Evolutionary conservation across 305 asterid genomes (phyloP).

Genomic region (Fraxinus sp.): DNA sequence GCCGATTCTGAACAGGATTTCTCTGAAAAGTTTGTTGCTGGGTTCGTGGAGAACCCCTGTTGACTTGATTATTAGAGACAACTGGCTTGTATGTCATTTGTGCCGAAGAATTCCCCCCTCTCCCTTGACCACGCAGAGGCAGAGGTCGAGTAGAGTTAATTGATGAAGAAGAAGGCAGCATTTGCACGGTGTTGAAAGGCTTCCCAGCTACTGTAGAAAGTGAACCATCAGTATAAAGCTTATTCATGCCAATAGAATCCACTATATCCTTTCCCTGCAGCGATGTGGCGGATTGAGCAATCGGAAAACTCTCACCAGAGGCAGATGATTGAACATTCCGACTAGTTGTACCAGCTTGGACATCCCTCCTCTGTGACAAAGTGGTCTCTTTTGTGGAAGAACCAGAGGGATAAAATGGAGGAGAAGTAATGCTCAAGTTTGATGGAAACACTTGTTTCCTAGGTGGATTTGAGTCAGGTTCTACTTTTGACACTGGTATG

Average conservation of each 20-base stretch:
- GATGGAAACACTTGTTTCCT: slow-evolving; percentile 69
- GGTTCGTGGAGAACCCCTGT: slow-evolving; percentile 49
- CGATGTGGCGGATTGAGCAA: slow-evolving; percentile 40
- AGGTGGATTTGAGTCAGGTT: slow-evolving; percentile 45
- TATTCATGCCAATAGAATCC: slow-evolving; percentile 59
- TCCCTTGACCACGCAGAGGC: slow-evolving; percentile 63
- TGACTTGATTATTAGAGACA: slow-evolving; percentile 53
- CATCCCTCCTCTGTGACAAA: slow-evolving; percentile 50
- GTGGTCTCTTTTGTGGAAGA: slow-evolving; percentile 62
- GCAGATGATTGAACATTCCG: slow-evolving; percentile 47
- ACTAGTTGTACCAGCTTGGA: slow-evolving; percentile 43
- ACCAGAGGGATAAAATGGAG: slow-evolving; percentile 97
- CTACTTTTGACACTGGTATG: slow-evolving; percentile 49
- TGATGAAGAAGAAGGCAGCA: slow-evolving; percentile 48
- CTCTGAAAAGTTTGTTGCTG: slow-evolving; percentile 43
- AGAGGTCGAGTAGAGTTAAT: slow-evolving; percentile 40
- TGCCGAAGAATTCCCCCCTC: slow-evolving; percentile 52
- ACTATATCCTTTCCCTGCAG: slow-evolving; percentile 58
- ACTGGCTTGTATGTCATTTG: slow-evolving; percentile 67
- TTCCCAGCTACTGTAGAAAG: slow-evolving; percentile 51
- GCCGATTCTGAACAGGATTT: slow-evolving; percentile 37
- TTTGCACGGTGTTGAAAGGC: slow-evolving; percentile 48
- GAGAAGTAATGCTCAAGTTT: slow-evolving; percentile 86
- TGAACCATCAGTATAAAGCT: slow-evolving; percentile 57
- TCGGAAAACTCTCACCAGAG: slow-evolving; percentile 37